Evolutionary conservation across 805 yeast species (phyloP).

Genomic region (Myxozyma monticola): DNA sequence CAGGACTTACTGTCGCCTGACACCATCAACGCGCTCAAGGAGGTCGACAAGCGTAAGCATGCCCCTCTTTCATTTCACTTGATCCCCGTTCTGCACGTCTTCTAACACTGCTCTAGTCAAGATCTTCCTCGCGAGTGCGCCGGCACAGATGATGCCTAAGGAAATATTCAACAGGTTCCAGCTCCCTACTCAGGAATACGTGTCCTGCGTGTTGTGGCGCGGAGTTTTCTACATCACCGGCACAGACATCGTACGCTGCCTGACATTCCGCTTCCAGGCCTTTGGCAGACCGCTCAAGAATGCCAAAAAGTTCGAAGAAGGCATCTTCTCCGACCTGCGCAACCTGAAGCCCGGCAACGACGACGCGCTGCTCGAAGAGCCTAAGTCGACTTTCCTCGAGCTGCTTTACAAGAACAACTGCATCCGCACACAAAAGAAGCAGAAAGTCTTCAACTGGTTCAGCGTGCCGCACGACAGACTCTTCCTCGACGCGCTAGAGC

Average conservation of each 20-base stretch:
- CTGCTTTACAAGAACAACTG: constrained; percentile 85
- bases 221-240: constrained; percentile 88
- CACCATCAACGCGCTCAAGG: constrained; percentile 24
- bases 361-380: constrained; percentile 79
- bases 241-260: constrained; percentile 91
- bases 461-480: constrained; percentile 91
- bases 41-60: constrained; percentile 24
- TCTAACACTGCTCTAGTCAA: constrained; percentile 45
- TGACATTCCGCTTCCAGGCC: constrained; percentile 82
- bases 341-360: constrained; percentile 75
- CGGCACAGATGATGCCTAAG: constrained; percentile 87
- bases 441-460: constrained; percentile 95
- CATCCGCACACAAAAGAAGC: constrained; percentile 91
- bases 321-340: constrained; percentile 87
- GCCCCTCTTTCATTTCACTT: background rate
- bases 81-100: background rate
- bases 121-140: constrained; percentile 88
- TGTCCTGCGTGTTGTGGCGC: constrained; percentile 94
- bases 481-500: constrained; percentile 88
- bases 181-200: constrained; percentile 84
- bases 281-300: constrained; percentile 85
- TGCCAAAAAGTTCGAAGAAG: constrained; percentile 94
- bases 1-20: constrained; percentile 26
- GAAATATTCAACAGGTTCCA: constrained; percentile 85
- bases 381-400: constrained; percentile 79